phyloP scores from a whole-genome alignment of 2,329 filamentous ascomycete genomes.

The Hypoxylon sp. region DNA sequence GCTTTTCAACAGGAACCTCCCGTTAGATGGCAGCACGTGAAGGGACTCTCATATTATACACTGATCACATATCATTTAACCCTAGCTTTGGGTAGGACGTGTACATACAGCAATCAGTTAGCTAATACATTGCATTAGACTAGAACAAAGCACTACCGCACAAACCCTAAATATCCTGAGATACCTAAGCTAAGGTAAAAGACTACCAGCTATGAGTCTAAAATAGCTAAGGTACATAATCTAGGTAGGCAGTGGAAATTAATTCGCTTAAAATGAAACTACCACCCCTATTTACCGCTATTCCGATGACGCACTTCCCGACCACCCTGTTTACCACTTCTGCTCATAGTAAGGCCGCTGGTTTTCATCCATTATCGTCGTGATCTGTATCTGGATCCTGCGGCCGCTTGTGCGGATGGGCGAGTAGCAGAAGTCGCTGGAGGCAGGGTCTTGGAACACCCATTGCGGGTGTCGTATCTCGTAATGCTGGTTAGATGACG shows the following conservation, averaged over 20 bases:
- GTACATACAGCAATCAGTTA: neutral
- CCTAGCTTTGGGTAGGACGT: neutral
- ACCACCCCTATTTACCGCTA: constrained; percentile 36
- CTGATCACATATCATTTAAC: neutral
- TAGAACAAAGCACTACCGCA: neutral
- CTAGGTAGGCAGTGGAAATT: neutral
- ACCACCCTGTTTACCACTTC: neutral
- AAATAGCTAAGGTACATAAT: neutral
- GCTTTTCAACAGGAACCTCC: neutral
- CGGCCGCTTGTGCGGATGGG: constrained; percentile 7
- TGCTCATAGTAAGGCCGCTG: neutral
- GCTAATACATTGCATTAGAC: neutral
- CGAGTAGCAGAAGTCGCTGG: constrained; percentile 15
- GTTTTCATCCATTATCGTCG: constrained; percentile 5
- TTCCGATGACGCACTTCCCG: neutral
- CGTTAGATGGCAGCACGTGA: neutral
- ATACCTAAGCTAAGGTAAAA: neutral
- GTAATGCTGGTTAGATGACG: neutral
- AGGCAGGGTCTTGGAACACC: neutral
- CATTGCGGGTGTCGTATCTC: neutral
- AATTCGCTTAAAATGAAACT: neutral
- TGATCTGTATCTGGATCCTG: neutral
- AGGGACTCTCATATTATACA: neutral
- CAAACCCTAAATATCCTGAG: neutral
- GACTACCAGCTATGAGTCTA: neutral